Evolutionary conservation across 345 rosid genomes (phyloP), one percentile per base, ranked within the genome.

Genomic region (Physaria fendleri): DNA sequence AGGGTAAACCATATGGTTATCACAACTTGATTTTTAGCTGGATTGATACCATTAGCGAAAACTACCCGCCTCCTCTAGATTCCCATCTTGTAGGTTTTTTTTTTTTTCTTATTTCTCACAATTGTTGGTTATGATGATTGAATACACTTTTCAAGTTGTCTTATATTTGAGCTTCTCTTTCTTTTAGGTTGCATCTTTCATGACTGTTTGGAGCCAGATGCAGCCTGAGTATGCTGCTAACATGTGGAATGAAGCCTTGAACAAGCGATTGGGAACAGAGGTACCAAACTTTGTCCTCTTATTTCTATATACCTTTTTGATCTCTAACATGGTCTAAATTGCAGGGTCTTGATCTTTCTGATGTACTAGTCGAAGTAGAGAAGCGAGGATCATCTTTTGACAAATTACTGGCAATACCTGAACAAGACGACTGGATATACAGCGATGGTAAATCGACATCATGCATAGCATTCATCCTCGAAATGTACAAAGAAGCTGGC

Each of bases 1-100:
- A 74, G 25, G 96, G 87, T 32, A 72, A 71, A 73, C 97, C 97
- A 23, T 93, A 93, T 68, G 99, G 97, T 60, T 90, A 87, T 65
- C 99, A 93, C 68, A 93, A 93, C 83, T 59, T 93, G 92, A 84
- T 93, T 42, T 93, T 93, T 73, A 84, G 95, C 76, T 93, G 99
- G 99, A 90, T 93, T 25, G 99, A 93, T 79, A 93, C 97, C 35
- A 8, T 76, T 20, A 70, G 69, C 23, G 95, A 72, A 28, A 94
- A 94, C 76, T 94, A 85, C 79, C 99, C 99, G 17, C 90, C 99
- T 3, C 99, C 99, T 7, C 69, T 94, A 75, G 95, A 94, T 75
- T 85, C 99, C 64, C 79, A 94, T 71, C 69, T 85, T 88, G 99
- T 94, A 89, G 14, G 47, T 20, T 18, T 38, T 58, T 39, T 46